Evolutionary conservation across 805 yeast species (phyloP), one percentile per base, ranked within the genome.

Genomic region (Candida ortonii): DNA sequence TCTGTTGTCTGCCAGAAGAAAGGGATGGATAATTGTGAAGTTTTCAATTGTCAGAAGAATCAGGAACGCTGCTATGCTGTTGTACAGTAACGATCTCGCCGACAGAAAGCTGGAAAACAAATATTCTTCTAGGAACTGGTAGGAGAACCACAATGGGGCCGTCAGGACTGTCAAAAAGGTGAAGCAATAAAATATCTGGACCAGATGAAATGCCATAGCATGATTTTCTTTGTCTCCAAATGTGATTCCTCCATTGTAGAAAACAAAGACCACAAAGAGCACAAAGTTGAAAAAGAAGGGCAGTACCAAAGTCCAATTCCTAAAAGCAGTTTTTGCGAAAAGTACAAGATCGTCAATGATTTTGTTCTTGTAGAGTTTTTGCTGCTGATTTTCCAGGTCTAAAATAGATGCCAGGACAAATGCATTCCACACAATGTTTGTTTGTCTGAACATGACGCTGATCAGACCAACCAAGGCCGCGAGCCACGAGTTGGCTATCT

Each of bases 191-290:
- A 87, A 80, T 1, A 89, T 41, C 57, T 93, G 98, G 6, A 82
- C 87, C 4, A 82, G 22, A 56, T 93, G 96, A 2, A 84, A 41
- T 2, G 78, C 76, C 2, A 80, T 70, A 22, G 68, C 65, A 56
- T 93, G 98, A 57, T 90, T 89, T 20, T 77, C 79, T 57, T 87
- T 85, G 54, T 93, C 98, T 2, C 98, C 98, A 29, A 90, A 68
- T 0, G 97, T 81, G 25, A 93, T 79, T 0, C 96, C 94, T 12
- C 86, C 85, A 48, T 93, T 93, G 49, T 63, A 48, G 19, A 70
- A 43, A 24, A 88, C 53, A 52, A 88, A 90, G 1, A 52, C 55
- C 3, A 55, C 64, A 56, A 88, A 90, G 1, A 68, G 43, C 0
- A 56, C 53, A 19, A 75, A 72, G 44, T 80, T 83, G 14, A 71